phyloP scores from a whole-genome alignment of 768 basidiomycete genomes.

The Royoungia palumana region DNA sequence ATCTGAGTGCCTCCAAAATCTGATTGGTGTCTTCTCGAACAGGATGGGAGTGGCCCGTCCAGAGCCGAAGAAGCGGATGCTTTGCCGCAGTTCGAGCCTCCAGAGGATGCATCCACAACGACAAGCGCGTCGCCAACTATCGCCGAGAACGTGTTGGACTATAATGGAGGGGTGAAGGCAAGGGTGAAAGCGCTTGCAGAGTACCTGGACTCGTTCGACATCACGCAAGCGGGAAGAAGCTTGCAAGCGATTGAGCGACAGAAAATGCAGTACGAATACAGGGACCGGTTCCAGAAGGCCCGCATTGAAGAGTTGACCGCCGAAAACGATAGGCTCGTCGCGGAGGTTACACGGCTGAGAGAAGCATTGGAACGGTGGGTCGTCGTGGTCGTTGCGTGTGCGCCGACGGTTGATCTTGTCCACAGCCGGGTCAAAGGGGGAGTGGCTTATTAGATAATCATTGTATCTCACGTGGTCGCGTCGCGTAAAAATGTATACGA shows the following conservation, averaged over 20 bases:
- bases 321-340: conserved; percentile 15
- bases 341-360: conserved; percentile 16
- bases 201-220: conserved; percentile 29
- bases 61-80: conserved; percentile 4
- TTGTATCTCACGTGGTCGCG: conserved; percentile 23
- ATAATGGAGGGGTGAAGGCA: conserved; percentile 16
- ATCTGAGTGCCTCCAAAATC: neutral
- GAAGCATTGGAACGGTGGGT: conserved; percentile 18
- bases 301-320: conserved; percentile 19
- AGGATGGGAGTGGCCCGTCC: neutral
- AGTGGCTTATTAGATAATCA: conserved; percentile 22
- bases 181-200: conserved; percentile 23
- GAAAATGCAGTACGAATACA: conserved; percentile 21
- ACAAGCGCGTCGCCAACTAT: conserved; percentile 22
- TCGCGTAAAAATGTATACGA: conserved; percentile 22
- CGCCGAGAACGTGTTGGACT: conserved; percentile 28
- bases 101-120: conserved; percentile 10
- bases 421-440: too few relatives aligned
- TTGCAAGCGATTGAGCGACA: conserved; percentile 22
- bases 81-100: conserved; percentile 18
- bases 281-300: conserved; percentile 20
- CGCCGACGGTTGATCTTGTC: neutral
- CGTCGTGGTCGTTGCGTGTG: neutral
- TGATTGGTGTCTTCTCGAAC: neutral
- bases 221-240: conserved; percentile 11